Conservation (phyloP, 768 basidiomycete genomes). For the Galerina sulciceps region DNA sequence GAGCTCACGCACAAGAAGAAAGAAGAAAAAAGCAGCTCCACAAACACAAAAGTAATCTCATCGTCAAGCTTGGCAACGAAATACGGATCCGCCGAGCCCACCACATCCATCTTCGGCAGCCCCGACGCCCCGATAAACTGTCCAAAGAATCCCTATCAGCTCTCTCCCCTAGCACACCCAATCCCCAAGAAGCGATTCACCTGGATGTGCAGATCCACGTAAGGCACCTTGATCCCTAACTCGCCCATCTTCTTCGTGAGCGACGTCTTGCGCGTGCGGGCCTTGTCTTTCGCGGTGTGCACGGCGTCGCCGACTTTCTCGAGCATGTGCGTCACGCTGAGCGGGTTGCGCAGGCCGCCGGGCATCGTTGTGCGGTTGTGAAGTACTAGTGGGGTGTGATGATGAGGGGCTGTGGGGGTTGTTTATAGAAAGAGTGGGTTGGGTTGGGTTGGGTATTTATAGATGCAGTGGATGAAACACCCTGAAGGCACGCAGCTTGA, state of each 20-base stretch:
- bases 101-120: conserved; percentile 72
- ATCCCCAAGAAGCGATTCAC: conserved; percentile 34
- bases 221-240: conserved; percentile 32
- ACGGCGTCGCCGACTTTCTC: conserved; percentile 27
- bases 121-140: conserved; percentile 76
- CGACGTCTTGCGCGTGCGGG: conserved; percentile 30
- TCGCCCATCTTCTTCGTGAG: conserved; percentile 38
- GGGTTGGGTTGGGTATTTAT: no score
- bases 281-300: conserved; percentile 35
- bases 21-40: conserved; percentile 4
- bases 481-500: no score
- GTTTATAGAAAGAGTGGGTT: conserved; percentile 4
- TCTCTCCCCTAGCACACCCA: no score
- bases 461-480: no score
- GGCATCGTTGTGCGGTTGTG: conserved; percentile 20
- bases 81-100: conserved; percentile 69
- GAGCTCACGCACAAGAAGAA: neutral
- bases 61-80: conserved; percentile 71
- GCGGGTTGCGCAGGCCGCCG: conserved; percentile 31
- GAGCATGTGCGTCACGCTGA: conserved; percentile 39
- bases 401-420: conserved; percentile 1
- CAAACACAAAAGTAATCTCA: conserved; percentile 66
- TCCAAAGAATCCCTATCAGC: no score
- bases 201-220: conserved; percentile 62
- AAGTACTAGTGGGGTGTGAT: neutral